phyloP scores from a whole-genome alignment of 176 grass and related monocot genomes.

The bread wheat (Triticum aestivum) region DNA sequence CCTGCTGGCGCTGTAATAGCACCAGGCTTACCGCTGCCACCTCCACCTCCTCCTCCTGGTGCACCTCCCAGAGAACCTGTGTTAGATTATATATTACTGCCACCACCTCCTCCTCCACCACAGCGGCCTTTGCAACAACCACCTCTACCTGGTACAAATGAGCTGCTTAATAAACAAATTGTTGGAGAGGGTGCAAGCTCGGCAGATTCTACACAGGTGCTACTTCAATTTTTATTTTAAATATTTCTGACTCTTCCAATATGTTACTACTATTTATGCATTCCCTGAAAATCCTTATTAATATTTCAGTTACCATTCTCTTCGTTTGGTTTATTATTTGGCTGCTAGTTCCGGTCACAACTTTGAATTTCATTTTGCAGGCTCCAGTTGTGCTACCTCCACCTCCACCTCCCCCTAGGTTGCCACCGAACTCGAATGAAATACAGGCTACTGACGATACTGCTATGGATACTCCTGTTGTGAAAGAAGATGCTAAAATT shows the following conservation, averaged over 20 bases:
- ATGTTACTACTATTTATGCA: not conserved
- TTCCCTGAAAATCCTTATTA: conserved; percentile 12
- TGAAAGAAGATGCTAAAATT: conserved; percentile 42
- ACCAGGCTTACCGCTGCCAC: conserved; percentile 53
- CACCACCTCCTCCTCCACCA: conserved; percentile 69
- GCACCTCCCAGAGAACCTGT: conserved; percentile 66
- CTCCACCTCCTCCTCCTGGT: conserved; percentile 67
- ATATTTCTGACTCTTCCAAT: not conserved
- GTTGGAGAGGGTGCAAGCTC: conserved; percentile 34
- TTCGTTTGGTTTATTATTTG: conserved; percentile 28
- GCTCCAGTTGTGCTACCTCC: conserved; percentile 49
- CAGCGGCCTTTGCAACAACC: conserved; percentile 53
- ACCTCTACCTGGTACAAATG: conserved; percentile 37
- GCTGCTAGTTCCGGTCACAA: conserved; percentile 9
- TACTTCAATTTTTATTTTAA: not conserved
- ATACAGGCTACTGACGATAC: conserved; percentile 35
- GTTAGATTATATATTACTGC: conserved; percentile 44
- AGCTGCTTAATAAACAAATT: conserved; percentile 39
- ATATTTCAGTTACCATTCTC: not conserved
- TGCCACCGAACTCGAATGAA: conserved; percentile 55
- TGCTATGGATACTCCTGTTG: conserved; percentile 28
- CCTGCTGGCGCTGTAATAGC: conserved; percentile 30
- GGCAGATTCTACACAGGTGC: conserved; percentile 53
- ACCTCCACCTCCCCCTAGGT: conserved; percentile 65
- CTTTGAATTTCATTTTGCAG: conserved; percentile 48